Conservation (phyloP, 2,329 filamentous ascomycete species). For the Aspergillus fischeri region DNA sequence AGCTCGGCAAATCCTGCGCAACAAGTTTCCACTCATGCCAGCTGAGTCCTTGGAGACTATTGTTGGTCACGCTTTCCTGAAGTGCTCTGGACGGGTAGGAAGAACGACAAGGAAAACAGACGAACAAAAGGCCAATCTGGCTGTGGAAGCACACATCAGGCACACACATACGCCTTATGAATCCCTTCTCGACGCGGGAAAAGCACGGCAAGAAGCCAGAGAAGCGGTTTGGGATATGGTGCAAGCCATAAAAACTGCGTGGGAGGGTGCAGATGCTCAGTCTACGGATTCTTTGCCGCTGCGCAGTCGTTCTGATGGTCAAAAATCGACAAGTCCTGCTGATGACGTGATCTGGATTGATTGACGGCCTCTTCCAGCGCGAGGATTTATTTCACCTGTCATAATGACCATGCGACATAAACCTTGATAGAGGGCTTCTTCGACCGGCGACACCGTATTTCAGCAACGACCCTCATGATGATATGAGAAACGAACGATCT, state of each 20-base stretch:
- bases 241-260: constrained; percentile 24
- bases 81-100: constrained; percentile 39
- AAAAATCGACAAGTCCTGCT: not conserved
- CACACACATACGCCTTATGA: constrained; percentile 42
- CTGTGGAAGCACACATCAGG: constrained; percentile 43
- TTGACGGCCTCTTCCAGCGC: not conserved
- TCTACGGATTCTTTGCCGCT: not conserved
- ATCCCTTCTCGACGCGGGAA: constrained; percentile 23
- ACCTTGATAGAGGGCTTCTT: not conserved
- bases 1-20: constrained; percentile 22
- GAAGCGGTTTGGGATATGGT: constrained; percentile 28
- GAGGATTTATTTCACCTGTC: not conserved
- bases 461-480: not conserved
- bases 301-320: not conserved
- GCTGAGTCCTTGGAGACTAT: constrained; percentile 26
- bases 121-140: constrained; percentile 32
- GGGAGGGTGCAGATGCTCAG: constrained; percentile 21
- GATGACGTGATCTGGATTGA: not conserved
- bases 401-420: not conserved
- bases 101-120: constrained; percentile 30
- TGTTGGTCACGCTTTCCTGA: constrained; percentile 38
- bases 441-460: not conserved
- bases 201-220: constrained; percentile 26
- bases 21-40: constrained; percentile 39
- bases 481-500: constrained; percentile 1